Base-by-base conservation (phyloP, 1,139 yeast species). In the Debaryomyces sp. region DNA sequence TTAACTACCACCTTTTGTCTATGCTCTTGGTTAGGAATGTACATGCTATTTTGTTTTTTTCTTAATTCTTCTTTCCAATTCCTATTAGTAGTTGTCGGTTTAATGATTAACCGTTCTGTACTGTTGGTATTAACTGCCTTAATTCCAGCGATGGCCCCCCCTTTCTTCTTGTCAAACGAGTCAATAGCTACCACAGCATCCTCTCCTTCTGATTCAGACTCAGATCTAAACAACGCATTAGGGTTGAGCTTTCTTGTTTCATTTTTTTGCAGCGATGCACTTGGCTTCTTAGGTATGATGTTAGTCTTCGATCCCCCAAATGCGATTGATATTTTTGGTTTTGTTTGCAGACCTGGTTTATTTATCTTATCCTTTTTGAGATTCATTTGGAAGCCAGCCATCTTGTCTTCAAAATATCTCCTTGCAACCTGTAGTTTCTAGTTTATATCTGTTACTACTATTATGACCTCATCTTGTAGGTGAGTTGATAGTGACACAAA, bases 311-410 rank as follows among this genome's bases (percentile, higher is more conserved):
- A n/a, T 5, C 40, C 43, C 9, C 47, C 45, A 27, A 46, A 39
- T 6, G 49, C 41, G 35, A 46, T 38, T 3, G 45, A 39, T 24
- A 41, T 41, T 18, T 41, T 45, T 8, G 48, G 48, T 29, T 48
- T 45, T n/a, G 38, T 18, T 7, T 18, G 43, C 13, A 13, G 33
- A 17, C n/a, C 22, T 4, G 36, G 36, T 13, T 41, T 41, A 13
- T 18, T 30, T 13, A 41, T 21, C 42, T 41, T 48, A 41, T 50
- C 52, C 37, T 47, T 56, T 53, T 57, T 66, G 47, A 68, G 55
- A 43, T 59, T 69, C 24, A 70, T 53, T 57, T 59, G 66, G 43
- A 68, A 61, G 21, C 71, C 67, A 15, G 33, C 37, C 47, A 44
- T 44, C 22, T 18, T 39, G 15, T n/a, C 36, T 8, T 5, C 33